Base-by-base conservation (phyloP, 352 stramenopile species). In the Globisporangium canariense region DNA sequence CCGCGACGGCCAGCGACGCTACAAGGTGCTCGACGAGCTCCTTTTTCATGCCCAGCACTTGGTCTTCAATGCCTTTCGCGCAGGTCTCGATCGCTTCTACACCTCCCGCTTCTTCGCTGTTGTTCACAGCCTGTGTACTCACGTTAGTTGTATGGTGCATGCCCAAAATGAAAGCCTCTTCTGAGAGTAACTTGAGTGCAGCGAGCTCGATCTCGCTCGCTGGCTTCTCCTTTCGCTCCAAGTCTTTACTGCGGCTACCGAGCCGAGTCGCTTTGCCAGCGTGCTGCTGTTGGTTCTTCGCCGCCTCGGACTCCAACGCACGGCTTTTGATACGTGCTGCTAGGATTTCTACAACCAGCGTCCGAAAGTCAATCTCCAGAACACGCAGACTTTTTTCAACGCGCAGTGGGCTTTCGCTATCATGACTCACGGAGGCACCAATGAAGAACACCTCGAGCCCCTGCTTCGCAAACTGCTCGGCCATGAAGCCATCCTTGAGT, bases 271-370 rank as follows among this genome's bases (percentile, higher is more conserved):
- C 57, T 8, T 30, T 40, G 13, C 32, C 34, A 45, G n/a, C n/a
- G 7, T 49, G 38, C 9, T 58, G 55, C 30, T 47, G 52, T 30
- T 69, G 57, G 5, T 13, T n/a, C 46, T 61, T 64, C 7, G n/a
- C 56, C 9, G 62, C 63, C 20, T 70, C 54, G 43, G 60, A 55
- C 38, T 69, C 45, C 5, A 49, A 43, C 5, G 65, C 59, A 16
- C 71, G 71, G 5, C 45, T 50, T 40, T 85, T 86, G 2, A 90
- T 46, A 0, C 76, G 73, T 14, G 64, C 38, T 4, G 75, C 71
- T 9, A 89, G 60, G 3, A 88, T 68, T 8, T 90, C 83, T 0
- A 87, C 70, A 13, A 90, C 25, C 18, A 82, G 43, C 22, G 84
- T 51, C 2, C 76, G 68, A 41, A 89, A 62, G 30, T 90, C 79